Evolutionary conservation across 129 eudicot species (phyloP).

Genomic region (Arctium minus): DNA sequence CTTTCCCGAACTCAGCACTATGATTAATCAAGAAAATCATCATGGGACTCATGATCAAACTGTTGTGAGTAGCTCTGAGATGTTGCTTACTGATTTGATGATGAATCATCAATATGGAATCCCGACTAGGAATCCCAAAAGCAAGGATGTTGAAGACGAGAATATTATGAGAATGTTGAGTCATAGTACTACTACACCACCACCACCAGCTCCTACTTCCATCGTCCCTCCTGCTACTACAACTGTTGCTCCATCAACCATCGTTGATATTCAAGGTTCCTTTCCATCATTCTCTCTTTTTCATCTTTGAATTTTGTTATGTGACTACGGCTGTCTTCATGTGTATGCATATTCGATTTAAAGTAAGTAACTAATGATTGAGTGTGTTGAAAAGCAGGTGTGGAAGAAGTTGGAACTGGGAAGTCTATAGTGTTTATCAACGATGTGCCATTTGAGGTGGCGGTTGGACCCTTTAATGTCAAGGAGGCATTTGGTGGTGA

Average conservation of each 20-base stretch:
- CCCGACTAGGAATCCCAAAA: constrained; percentile 8
- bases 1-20: constrained; percentile 33
- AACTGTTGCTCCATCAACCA: constrained; percentile 29
- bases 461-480: constrained; percentile 60
- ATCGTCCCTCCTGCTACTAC: constrained; percentile 25
- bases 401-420: constrained; percentile 31
- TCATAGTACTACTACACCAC: constrained; percentile 21
- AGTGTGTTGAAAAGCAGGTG: constrained; percentile 39
- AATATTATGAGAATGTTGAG: constrained; percentile 37
- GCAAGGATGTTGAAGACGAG: constrained; percentile 43
- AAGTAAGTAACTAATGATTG: not conserved
- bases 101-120: constrained; percentile 39
- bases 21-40: constrained; percentile 17
- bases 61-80: constrained; percentile 36
- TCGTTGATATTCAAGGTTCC: constrained; percentile 51
- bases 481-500: constrained; percentile 72
- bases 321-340: constrained; percentile 26
- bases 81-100: constrained; percentile 58
- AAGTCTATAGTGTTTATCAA: constrained; percentile 76
- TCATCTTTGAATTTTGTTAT: constrained; percentile 12
- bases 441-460: constrained; percentile 73
- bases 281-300: not conserved
- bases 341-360: not conserved
- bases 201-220: constrained; percentile 24
- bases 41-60: constrained; percentile 24